Percentiles rank a stretch among this genome's conserved stretches.
phyloP scores from a whole-genome alignment of 73 alveolate species.

The Halteria grandinella region DNA sequence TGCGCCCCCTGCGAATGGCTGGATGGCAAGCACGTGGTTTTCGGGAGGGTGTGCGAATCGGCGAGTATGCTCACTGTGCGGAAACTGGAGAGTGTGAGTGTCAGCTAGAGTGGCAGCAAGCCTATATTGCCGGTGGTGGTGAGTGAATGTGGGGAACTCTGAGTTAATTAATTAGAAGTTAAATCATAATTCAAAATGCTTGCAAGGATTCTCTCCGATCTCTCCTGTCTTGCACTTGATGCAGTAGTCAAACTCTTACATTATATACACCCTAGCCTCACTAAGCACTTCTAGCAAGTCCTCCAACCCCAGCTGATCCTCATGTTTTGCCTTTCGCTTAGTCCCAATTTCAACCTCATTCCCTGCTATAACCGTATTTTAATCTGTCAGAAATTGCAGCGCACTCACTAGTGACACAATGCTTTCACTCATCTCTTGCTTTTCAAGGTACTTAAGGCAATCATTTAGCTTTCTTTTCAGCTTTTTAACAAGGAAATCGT shows the following conservation, averaged over 20 bases:
- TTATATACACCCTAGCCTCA: conserved; percentile 35
- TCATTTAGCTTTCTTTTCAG: conserved; percentile 15
- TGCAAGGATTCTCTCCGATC: conserved; percentile 15
- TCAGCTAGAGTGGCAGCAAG: conserved; percentile 65
- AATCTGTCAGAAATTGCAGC: not conserved
- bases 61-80: conserved; percentile 68
- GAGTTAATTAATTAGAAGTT: too few relatives aligned
- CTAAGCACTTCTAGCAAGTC: conserved; percentile 11
- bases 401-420: not conserved
- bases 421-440: not conserved
- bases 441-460: conserved; percentile 1
- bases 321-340: not conserved
- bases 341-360: not conserved
- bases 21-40: conserved; percentile 97
- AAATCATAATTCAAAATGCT: not conserved
- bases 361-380: not conserved
- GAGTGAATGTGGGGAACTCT: conserved; percentile 59
- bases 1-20: conserved; percentile 89
- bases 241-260: conserved; percentile 17
- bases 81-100: conserved; percentile 73
- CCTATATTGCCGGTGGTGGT: conserved; percentile 51
- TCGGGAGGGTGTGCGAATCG: conserved; percentile 89
- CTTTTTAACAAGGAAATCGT: conserved; percentile 21
- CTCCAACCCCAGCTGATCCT: not conserved
- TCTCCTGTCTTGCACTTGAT: conserved; percentile 10